Conservation (phyloP, 768 basidiomycete genomes). For the Tricholoma sp. region DNA sequence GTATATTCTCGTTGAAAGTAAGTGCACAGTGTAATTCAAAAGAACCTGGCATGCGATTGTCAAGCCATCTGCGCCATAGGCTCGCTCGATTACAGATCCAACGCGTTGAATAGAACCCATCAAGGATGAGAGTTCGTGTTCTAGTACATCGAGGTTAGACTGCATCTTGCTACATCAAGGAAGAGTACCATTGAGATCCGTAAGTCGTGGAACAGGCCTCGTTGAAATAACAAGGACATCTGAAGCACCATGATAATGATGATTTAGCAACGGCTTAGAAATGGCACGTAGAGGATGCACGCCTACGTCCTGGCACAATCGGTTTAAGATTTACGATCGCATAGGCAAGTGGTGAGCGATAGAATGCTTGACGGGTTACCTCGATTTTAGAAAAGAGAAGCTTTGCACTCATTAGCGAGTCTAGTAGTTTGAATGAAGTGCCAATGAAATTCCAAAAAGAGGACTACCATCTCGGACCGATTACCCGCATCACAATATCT, state of each 20-base stretch:
- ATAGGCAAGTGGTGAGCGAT: conserved; percentile 60
- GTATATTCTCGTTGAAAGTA: background rate
- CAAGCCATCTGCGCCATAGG: conserved; percentile 76
- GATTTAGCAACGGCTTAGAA: too few relatives aligned
- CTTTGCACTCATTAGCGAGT: background rate
- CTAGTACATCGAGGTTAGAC: conserved; percentile 17
- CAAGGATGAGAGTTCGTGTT: conserved; percentile 72
- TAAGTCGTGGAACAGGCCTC: conserved; percentile 49
- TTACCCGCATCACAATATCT: too few relatives aligned
- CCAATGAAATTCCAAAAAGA: too few relatives aligned
- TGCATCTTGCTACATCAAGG: background rate
- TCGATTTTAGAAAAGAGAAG: conserved; percentile 77
- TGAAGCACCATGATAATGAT: conserved; percentile 18
- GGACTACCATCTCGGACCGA: too few relatives aligned
- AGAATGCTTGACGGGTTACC: conserved; percentile 73
- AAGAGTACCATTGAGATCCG: conserved; percentile 45
- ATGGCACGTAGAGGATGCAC: background rate
- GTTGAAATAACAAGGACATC: conserved; percentile 62
- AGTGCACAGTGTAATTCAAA: background rate
- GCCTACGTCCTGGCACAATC: conserved; percentile 87
- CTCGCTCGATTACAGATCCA: conserved; percentile 74
- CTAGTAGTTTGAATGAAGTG: too few relatives aligned
- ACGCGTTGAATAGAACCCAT: conserved; percentile 79
- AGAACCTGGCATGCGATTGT: conserved; percentile 87
- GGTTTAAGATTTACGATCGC: conserved; percentile 96